Conservation (phyloP, 2,329 filamentous ascomycete species). For the Stromatinia cepivora region DNA sequence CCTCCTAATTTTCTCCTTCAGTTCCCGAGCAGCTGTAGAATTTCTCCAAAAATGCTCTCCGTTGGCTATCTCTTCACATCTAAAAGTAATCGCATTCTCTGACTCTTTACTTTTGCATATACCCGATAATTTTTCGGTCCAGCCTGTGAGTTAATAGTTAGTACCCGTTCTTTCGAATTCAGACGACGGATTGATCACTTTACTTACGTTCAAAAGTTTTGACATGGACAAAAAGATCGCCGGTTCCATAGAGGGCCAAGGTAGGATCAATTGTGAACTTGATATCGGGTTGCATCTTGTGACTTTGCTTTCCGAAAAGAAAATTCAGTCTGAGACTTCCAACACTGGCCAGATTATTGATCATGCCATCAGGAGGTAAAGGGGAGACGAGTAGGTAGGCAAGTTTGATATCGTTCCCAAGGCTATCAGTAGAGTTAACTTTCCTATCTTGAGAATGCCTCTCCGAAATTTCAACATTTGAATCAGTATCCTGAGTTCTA, state of each 20-base stretch:
- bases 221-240: conserved; percentile 70
- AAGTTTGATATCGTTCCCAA: conserved; percentile 40
- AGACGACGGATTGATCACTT: not conserved
- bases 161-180: not conserved
- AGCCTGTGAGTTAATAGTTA: conserved; percentile 9
- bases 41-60: conserved; percentile 23
- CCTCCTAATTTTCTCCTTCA: not conserved
- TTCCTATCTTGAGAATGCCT: not conserved
- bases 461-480: not conserved
- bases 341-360: conserved; percentile 63
- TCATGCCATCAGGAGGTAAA: conserved; percentile 51
- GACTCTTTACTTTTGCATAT: not conserved
- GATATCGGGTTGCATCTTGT: conserved; percentile 45
- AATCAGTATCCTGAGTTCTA: not conserved
- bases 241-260: conserved; percentile 71
- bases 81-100: not conserved
- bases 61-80: conserved; percentile 5
- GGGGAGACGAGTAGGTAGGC: conserved; percentile 70
- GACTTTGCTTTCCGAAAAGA: conserved; percentile 34
- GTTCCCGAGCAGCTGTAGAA: not conserved
- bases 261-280: conserved; percentile 61
- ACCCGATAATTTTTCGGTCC: conserved; percentile 8
- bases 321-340: conserved; percentile 30
- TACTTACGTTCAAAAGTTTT: conserved; percentile 54
- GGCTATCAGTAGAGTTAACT: not conserved